Conservation (phyloP, 495 filamentous ascomycete species). For the Jackrogersella multiformis region DNA sequence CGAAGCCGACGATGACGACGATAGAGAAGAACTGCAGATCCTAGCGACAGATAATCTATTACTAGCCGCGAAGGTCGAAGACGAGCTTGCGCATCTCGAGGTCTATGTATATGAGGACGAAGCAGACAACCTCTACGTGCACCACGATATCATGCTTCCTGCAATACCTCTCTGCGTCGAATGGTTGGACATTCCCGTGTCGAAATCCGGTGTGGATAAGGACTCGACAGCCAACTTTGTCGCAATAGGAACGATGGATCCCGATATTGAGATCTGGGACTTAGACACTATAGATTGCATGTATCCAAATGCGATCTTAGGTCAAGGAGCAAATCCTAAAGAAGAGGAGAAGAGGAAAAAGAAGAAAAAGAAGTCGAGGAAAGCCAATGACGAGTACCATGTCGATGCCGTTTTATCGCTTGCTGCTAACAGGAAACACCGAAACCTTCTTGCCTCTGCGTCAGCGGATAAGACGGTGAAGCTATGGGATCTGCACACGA, state of each 20-base stretch:
- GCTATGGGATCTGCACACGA: constrained; percentile 93
- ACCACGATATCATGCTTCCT: constrained; percentile 99
- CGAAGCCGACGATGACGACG: constrained; percentile 79
- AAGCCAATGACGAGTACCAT: constrained; percentile 90
- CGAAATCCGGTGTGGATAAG: constrained; percentile 67
- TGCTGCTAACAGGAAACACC: constrained; percentile 88
- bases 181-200: constrained; percentile 90
- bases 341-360: constrained; percentile 65
- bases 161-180: constrained; percentile 95
- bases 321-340: constrained; percentile 70
- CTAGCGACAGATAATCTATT: constrained; percentile 91
- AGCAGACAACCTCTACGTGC: constrained; percentile 95
- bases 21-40: constrained; percentile 94
- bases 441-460: constrained; percentile 93
- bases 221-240: constrained; percentile 82
- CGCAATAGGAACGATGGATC: constrained; percentile 95
- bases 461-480: constrained; percentile 98
- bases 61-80: constrained; percentile 90
- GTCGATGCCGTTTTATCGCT: constrained; percentile 92
- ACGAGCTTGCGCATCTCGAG: constrained; percentile 95
- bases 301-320: constrained; percentile 96
- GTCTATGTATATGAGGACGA: constrained; percentile 96
- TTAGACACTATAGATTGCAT: constrained; percentile 94
- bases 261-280: constrained; percentile 99
- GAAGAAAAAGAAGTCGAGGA: constrained; percentile 84